These are phyloP conservation scores for Huntiella moniliformis DNA, from an alignment of 2,329 filamentous ascomycete species.

Conservation along the genomic window DNA sequence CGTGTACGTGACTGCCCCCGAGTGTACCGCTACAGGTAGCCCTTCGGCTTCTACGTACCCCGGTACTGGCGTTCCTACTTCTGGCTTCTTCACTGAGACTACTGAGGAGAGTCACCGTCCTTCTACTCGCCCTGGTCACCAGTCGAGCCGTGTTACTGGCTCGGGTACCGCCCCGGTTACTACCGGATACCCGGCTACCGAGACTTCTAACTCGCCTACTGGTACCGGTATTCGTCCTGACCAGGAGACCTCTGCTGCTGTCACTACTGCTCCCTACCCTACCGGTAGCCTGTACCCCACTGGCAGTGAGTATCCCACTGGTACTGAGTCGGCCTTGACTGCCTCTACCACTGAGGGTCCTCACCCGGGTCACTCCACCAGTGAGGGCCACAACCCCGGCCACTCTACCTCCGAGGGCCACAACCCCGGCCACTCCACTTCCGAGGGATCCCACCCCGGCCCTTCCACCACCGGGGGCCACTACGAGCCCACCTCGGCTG, in stretches of 20 bases:
- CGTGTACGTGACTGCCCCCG: constrained; percentile 7
- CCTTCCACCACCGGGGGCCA: background rate
- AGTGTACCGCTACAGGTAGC: background rate
- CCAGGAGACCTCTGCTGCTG: background rate
- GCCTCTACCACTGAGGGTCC: background rate
- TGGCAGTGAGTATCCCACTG: background rate
- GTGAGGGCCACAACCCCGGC: background rate
- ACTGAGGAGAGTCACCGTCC: background rate
- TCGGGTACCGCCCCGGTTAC: constrained; percentile 1
- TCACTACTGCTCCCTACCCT: background rate
- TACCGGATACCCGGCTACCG: background rate
- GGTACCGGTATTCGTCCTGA: background rate
- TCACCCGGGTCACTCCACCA: background rate
- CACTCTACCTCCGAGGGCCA: background rate
- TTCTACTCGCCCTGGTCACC: background rate
- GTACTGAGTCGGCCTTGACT: background rate
- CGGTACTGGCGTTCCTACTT: background rate
- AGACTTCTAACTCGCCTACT: background rate
- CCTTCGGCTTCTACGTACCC: background rate
- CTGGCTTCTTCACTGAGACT: background rate
- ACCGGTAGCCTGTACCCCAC: too few species aligned
- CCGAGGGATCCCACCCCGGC: background rate
- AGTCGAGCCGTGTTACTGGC: background rate
- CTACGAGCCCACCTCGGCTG: background rate
- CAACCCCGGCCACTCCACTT: too few species aligned